phyloP scores from a whole-genome alignment of 148 eudicot genomes.

The Arbutus unedo region DNA sequence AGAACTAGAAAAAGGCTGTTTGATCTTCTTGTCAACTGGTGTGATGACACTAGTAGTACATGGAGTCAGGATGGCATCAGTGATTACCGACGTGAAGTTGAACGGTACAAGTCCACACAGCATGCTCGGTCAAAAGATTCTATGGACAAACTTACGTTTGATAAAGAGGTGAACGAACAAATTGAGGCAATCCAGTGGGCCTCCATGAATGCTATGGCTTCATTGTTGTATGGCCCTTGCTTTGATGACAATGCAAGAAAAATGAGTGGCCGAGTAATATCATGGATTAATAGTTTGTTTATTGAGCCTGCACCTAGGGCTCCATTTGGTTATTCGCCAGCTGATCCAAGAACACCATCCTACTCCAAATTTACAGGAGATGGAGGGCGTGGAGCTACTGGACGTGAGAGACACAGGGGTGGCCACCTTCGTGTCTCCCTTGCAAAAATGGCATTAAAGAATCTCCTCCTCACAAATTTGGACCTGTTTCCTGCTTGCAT shows the following conservation, averaged over 20 bases:
- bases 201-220: constrained; percentile 96
- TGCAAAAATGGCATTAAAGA: constrained; percentile 92
- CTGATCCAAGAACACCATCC: constrained; percentile 99
- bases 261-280: constrained; percentile 95
- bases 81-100: constrained; percentile 96
- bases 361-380: constrained; percentile 79
- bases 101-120: constrained; percentile 90
- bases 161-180: constrained; percentile 90
- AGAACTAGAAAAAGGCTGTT: constrained; percentile 86
- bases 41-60: constrained; percentile 73
- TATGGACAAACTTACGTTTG: constrained; percentile 86
- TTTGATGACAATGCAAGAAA: constrained; percentile 98
- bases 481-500: constrained; percentile 99
- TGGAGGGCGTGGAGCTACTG: constrained; percentile 72
- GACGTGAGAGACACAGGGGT: constrained; percentile 92
- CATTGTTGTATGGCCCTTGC: constrained; percentile 94
- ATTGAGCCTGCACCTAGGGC: constrained; percentile 98
- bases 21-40: constrained; percentile 94
- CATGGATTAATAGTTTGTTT: constrained; percentile 95
- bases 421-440: constrained; percentile 87
- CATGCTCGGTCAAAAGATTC: constrained; percentile 95
- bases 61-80: constrained; percentile 89
- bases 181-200: constrained; percentile 99
- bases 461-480: constrained; percentile 89
- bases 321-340: constrained; percentile 96